Evolutionary conservation across 352 stramenopile species (phyloP).

Genomic region (Globisporangium sylvaticum): DNA sequence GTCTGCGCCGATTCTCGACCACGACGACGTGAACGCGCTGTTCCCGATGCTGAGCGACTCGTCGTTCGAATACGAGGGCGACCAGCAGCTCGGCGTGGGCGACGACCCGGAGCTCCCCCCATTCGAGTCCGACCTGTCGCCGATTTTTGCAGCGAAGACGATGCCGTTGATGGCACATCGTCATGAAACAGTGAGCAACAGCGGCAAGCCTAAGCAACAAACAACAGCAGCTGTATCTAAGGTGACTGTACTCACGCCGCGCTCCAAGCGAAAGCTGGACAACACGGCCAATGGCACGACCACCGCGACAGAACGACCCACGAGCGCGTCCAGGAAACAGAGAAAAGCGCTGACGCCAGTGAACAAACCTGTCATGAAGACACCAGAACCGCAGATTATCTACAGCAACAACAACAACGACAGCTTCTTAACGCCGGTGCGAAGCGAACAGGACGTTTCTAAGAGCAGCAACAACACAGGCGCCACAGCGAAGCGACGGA

Average conservation of each 20-base stretch:
- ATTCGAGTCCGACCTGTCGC: constrained; percentile 48
- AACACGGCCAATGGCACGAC: background rate
- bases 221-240: background rate
- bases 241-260: background rate
- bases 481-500: constrained; percentile 5
- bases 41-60: constrained; percentile 30
- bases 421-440: constrained; percentile 14
- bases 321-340: background rate
- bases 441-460: constrained; percentile 7
- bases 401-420: constrained; percentile 9
- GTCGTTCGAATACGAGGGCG: constrained; percentile 32
- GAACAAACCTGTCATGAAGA: constrained; percentile 14
- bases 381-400: constrained; percentile 6
- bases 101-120: constrained; percentile 24
- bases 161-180: constrained; percentile 7
- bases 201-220: constrained; percentile 11
- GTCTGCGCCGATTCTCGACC: constrained; percentile 22
- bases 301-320: background rate
- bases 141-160: constrained; percentile 40
- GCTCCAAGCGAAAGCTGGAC: background rate
- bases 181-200: background rate
- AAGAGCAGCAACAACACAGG: constrained; percentile 6
- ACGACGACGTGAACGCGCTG: constrained; percentile 18
- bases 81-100: constrained; percentile 25
- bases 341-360: constrained; percentile 13